A percentile compares a stretch with the other conserved stretches of the same genome.
These are phyloP conservation scores for Paraphaeosphaeria minitans DNA, from an alignment of 2,329 filamentous ascomycete genomes.

Conservation along the genomic window DNA sequence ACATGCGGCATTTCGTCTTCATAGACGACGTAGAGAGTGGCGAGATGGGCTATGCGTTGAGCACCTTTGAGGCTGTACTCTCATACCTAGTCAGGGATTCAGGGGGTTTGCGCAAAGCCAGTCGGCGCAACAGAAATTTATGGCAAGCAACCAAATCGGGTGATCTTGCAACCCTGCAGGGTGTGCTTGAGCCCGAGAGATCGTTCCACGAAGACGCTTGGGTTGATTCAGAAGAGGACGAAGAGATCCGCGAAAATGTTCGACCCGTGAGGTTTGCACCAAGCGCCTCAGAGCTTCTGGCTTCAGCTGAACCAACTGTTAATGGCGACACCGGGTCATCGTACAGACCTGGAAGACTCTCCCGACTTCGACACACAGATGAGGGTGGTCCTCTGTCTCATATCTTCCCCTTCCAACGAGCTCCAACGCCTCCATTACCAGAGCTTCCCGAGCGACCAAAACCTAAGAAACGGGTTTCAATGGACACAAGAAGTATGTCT, in stretches of 20 bases:
- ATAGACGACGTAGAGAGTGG: constrained; percentile 97
- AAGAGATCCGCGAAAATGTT: constrained; percentile 25
- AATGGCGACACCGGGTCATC: constrained; percentile 37
- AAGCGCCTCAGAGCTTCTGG: constrained; percentile 35
- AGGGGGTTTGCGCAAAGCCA: constrained; percentile 78
- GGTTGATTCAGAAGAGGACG: constrained; percentile 36
- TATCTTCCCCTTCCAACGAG: constrained; percentile 87
- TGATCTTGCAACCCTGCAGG: constrained; percentile 73
- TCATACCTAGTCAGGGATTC: constrained; percentile 87
- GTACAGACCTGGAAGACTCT: constrained; percentile 25
- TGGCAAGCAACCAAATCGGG: constrained; percentile 88
- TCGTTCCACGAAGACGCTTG: constrained; percentile 44
- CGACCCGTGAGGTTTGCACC: constrained; percentile 41
- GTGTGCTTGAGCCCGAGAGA: constrained; percentile 75
- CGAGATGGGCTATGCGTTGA: constrained; percentile 93
- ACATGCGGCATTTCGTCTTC: constrained; percentile 97
- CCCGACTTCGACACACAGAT: constrained; percentile 21
- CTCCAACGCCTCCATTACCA: constrained; percentile 54
- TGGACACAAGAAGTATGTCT: constrained; percentile 89
- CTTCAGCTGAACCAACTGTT: constrained; percentile 32
- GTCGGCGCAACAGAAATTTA: constrained; percentile 79
- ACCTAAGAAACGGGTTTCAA: constrained; percentile 76
- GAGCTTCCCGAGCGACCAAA: constrained; percentile 52
- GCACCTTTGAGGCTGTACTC: constrained; percentile 92
- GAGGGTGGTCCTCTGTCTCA: constrained; percentile 66